phyloP scores from a whole-genome alignment of 331 rosid genomes.

The Spiraea crenata region DNA sequence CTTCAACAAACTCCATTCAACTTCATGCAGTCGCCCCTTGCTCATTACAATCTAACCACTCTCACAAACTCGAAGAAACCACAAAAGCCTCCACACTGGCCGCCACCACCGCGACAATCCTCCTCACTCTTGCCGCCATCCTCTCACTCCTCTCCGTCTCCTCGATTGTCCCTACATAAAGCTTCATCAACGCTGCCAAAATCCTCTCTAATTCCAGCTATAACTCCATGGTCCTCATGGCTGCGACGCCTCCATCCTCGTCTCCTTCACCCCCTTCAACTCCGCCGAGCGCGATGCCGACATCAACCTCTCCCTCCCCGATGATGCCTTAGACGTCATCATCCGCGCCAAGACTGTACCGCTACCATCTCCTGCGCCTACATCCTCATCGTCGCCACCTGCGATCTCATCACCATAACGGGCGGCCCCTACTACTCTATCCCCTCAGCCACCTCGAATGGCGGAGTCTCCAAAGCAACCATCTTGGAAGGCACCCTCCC shows the following conservation, averaged over 20 bases:
- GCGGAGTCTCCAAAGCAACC: conserved; percentile 40
- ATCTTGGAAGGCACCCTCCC: conserved; percentile 51
- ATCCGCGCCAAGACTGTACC: conserved; percentile 89
- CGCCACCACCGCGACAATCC: too few species aligned
- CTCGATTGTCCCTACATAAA: too few species aligned
- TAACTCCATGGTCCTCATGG: too few species aligned
- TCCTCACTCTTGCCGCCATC: too few species aligned
- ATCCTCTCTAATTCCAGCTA: too few species aligned
- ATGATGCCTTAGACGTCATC: conserved; percentile 74
- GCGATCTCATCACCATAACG: conserved; percentile 70
- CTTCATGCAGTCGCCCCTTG: too few species aligned
- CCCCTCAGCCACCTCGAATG: conserved; percentile 64
- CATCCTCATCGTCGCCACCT: conserved; percentile 65
- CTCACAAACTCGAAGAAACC: too few species aligned
- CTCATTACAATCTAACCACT: too few species aligned
- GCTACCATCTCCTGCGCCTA: conserved; percentile 85
- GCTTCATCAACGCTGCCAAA: too few species aligned
- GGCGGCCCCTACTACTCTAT: conserved; percentile 78
- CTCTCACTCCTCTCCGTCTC: too few species aligned
- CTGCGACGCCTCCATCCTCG: conserved; percentile 75
- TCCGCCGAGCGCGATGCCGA: conserved; percentile 83
- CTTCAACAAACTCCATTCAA: too few species aligned
- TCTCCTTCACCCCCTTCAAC: conserved; percentile 70
- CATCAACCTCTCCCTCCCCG: conserved; percentile 93
- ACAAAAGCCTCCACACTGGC: conserved; percentile 74